Evolutionary conservation across 2,329 filamentous ascomycete genomes (phyloP).

Genomic region (Phialophora macrospora): DNA sequence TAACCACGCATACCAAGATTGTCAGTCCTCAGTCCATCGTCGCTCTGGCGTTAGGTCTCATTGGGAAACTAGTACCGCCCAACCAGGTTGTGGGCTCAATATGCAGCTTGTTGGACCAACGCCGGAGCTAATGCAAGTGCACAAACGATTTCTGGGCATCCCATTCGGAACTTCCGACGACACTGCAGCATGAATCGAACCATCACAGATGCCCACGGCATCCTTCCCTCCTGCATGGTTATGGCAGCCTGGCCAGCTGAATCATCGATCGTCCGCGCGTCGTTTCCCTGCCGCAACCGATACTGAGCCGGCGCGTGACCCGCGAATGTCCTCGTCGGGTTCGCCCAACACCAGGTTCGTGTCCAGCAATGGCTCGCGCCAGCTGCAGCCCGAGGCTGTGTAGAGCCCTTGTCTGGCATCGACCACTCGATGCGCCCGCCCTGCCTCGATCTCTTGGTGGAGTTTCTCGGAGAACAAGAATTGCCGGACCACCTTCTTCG

Average conservation of each 20-base stretch:
- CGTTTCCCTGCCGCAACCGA: slow-evolving; percentile 26
- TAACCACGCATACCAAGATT: too few species aligned
- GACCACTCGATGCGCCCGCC: slow-evolving; percentile 26
- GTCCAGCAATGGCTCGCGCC: slow-evolving; percentile 34
- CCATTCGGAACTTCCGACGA: neutral
- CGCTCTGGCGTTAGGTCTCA: neutral
- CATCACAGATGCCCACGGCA: neutral
- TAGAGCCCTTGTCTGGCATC: slow-evolving; percentile 35
- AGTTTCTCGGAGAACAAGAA: slow-evolving; percentile 34
- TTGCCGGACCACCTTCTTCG: slow-evolving; percentile 32
- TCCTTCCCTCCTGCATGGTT: neutral
- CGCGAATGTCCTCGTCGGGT: slow-evolving; percentile 17
- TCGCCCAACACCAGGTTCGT: slow-evolving; percentile 10
- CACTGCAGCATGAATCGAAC: neutral
- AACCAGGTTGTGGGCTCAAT: slow-evolving; percentile 11
- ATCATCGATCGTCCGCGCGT: slow-evolving; percentile 25
- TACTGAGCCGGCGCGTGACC: neutral
- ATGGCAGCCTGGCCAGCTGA: slow-evolving; percentile 1
- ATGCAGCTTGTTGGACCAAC: neutral
- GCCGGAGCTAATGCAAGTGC: neutral
- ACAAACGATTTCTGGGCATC: slow-evolving; percentile 7
- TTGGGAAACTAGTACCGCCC: slow-evolving; percentile 17
- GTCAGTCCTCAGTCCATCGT: too few species aligned
- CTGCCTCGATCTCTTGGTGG: slow-evolving; percentile 33
- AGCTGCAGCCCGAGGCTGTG: slow-evolving; percentile 36